Evolutionary conservation across 495 filamentous ascomycete genomes (phyloP).

Genomic region (Podospora didyma): DNA sequence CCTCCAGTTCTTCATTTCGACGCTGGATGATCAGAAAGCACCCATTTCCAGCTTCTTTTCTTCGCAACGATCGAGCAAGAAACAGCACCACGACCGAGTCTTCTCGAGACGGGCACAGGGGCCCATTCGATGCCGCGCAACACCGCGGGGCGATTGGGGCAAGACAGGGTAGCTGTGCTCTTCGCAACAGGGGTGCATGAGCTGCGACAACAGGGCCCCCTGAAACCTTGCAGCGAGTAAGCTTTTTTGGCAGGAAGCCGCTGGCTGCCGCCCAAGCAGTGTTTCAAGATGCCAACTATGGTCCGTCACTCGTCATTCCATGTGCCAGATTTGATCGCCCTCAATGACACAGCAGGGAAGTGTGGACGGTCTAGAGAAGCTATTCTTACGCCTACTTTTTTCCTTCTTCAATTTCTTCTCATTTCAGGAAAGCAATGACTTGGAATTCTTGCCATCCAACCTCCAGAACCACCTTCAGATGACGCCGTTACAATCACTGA

Average conservation of each 20-base stretch:
- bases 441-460: too few relatives aligned
- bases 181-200: conserved; percentile 10
- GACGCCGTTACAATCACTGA: conserved; percentile 6
- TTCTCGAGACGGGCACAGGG: background rate
- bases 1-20: conserved; percentile 20
- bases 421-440: too few relatives aligned
- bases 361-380: too few relatives aligned
- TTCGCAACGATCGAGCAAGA: background rate
- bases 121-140: background rate
- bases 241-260: background rate
- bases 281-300: background rate
- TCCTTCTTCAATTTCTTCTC: too few relatives aligned
- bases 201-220: background rate
- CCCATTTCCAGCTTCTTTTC: background rate
- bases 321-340: background rate
- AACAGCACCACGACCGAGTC: background rate
- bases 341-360: background rate
- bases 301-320: background rate
- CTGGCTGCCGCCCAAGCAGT: background rate
- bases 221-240: background rate
- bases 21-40: background rate
- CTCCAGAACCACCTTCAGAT: too few relatives aligned
- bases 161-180: background rate
- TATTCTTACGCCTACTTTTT: too few relatives aligned
- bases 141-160: background rate